These are phyloP conservation scores for Russula vinacea DNA, from an alignment of 768 basidiomycete species.

Conservation along the genomic window DNA sequence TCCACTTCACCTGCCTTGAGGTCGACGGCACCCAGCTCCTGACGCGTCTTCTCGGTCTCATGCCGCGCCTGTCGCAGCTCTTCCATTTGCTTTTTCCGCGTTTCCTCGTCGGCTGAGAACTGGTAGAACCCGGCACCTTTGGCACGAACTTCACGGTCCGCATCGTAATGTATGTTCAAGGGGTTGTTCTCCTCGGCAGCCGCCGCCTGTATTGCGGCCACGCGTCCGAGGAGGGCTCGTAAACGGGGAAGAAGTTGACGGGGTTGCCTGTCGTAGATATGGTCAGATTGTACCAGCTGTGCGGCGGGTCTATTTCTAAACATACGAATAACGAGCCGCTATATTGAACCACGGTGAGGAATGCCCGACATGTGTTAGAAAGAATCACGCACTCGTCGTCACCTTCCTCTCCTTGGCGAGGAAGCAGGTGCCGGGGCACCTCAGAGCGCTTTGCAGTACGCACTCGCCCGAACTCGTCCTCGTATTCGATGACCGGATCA, in stretches of 20 bases:
- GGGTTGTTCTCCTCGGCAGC: conserved; percentile 70
- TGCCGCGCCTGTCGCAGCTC: conserved; percentile 62
- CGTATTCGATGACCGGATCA: conserved; percentile 80
- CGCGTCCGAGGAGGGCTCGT: conserved; percentile 77
- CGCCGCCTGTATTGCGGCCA: conserved; percentile 69
- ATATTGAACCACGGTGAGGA: conserved; percentile 7
- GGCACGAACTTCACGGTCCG: conserved; percentile 75
- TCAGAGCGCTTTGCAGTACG: conserved; percentile 69
- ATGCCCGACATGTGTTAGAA: neutral
- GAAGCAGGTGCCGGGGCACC: conserved; percentile 64
- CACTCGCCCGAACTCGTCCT: conserved; percentile 83
- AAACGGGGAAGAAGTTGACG: conserved; percentile 81
- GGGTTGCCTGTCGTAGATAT: conserved; percentile 59
- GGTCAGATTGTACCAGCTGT: conserved; percentile 2
- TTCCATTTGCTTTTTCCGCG: conserved; percentile 76
- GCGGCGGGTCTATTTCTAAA: neutral
- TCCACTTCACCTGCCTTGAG: conserved; percentile 69
- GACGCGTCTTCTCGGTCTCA: conserved; percentile 65
- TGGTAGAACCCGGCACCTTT: conserved; percentile 91
- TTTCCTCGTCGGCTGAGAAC: conserved; percentile 84
- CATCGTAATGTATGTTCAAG: conserved; percentile 76
- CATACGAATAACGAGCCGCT: conserved; percentile 29
- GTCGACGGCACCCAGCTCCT: conserved; percentile 59
- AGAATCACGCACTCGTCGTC: conserved; percentile 36
- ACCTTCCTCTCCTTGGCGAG: conserved; percentile 26